Base-by-base conservation (phyloP, 2,329 filamentous ascomycete genomes). In the Hymenoscyphus repandus region DNA sequence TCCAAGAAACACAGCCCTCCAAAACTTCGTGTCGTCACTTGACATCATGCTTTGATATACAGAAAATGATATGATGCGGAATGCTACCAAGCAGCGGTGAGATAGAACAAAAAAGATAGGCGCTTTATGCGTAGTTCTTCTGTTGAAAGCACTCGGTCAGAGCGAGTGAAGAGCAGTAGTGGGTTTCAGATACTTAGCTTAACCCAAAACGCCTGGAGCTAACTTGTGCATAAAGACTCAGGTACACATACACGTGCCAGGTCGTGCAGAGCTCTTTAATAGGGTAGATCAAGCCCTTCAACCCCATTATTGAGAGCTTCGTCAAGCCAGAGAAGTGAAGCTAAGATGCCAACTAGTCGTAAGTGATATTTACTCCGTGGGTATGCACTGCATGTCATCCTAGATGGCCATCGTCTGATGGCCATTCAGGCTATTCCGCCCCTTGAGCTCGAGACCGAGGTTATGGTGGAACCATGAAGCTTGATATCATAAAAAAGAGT, bases 401-500 rank as follows among this genome's bases (percentile, higher is more conserved):
- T 4, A 27, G 22, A 27, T 4, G 22, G 22, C 4, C 22, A 27
- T 27, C 22, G 22, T 27, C 22, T 4, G 22, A 27, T 27, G 22
- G 39, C n/a, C 30, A 18, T 54, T 56, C 46, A 56, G 54, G 51
- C 51, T 56, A 42, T 48, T 49, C 36, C 18, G 9, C 13, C 13
- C 32, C 32, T 9, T 30, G 6, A 17, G 20, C n/a, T 15, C 31
- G 13, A 15, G 45, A 20, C 12, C 45, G 27, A 47, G 45, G 36
- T 32, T 40, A 15, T 47, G 17, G 37, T n/a, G 41, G 12, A 5
- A 17, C 34, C 12, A 34, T 11, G 12, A 37, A 37, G 15, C 34
- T 17, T 13, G 34, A 37, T 27, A 27, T 27, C 22, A 27, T 27
- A 7, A 27, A 7, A 27, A 7, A 27, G 22, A n/a, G n/a, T n/a